Evolutionary conservation across 208 protist species (phyloP).

Genomic region (Leishmania aethiopica): DNA sequence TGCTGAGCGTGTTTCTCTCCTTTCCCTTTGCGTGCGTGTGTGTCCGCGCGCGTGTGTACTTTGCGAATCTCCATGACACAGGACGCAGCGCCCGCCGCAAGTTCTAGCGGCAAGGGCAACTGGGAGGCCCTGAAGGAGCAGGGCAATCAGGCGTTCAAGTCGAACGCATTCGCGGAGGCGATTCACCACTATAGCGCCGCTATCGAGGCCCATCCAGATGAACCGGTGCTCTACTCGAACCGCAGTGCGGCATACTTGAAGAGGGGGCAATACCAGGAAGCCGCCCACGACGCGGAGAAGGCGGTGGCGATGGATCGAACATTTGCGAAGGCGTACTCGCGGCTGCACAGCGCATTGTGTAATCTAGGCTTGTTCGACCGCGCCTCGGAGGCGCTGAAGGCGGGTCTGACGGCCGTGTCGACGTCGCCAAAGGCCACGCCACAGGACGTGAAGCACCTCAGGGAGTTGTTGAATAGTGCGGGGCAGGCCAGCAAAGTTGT

Average conservation of each 20-base stretch:
- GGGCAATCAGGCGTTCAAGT: conserved; percentile 92
- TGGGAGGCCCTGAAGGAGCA: conserved; percentile 80
- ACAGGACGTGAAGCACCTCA: conserved; percentile 54
- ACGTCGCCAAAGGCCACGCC: conserved; percentile 24
- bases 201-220: conserved; percentile 59
- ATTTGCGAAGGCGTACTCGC: conserved; percentile 88
- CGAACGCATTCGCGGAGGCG: conserved; percentile 72
- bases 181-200: conserved; percentile 85
- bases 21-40: not conserved
- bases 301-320: conserved; percentile 77
- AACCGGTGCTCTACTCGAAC: conserved; percentile 93
- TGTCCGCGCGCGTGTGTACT: not conserved
- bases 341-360: conserved; percentile 83
- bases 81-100: conserved; percentile 2
- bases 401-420: conserved; percentile 16
- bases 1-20: not conserved
- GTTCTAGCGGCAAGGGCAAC: conserved; percentile 9
- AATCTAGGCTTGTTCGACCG: conserved; percentile 72
- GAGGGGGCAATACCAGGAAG: conserved; percentile 51
- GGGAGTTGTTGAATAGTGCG: conserved; percentile 45
- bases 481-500: conserved; percentile 53
- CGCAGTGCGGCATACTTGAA: conserved; percentile 88
- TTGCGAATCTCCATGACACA: conserved; percentile 20
- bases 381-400: conserved; percentile 42
- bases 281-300: conserved; percentile 64